A percentile compares a stretch with the other conserved stretches of the same genome.
These are phyloP conservation scores for Tolypocladium cylindrosporum DNA, from an alignment of 2,329 filamentous ascomycete species.

Conservation along the genomic window DNA sequence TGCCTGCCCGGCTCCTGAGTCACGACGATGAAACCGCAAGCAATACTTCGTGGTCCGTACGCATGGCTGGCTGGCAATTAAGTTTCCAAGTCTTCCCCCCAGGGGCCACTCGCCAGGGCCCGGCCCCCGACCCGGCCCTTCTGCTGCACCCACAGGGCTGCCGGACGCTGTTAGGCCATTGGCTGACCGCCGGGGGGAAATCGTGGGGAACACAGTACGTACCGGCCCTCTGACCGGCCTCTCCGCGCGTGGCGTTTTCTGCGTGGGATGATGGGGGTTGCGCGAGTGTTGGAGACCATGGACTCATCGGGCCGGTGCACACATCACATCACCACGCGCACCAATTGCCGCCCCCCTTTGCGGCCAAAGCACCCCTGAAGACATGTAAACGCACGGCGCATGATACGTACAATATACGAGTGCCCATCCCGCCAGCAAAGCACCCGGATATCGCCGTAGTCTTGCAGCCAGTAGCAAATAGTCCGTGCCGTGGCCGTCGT, in stretches of 20 bases:
- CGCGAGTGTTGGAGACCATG: background rate
- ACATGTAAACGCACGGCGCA: too few species aligned
- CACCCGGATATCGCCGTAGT: too few species aligned
- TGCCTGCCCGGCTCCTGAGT: background rate
- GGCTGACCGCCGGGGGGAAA: background rate
- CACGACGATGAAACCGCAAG: background rate
- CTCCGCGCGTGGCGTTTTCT: background rate
- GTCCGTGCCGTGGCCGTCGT: too few species aligned
- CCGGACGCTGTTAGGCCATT: background rate
- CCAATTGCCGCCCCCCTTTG: background rate
- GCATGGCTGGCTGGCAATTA: background rate
- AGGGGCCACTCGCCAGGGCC: background rate
- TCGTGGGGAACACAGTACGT: background rate
- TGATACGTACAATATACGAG: too few species aligned
- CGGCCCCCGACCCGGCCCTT: background rate
- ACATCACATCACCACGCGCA: background rate
- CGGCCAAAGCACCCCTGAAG: background rate
- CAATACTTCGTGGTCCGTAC: background rate
- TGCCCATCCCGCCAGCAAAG: too few species aligned
- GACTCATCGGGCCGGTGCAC: background rate
- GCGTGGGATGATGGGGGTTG: background rate
- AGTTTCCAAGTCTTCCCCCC: background rate
- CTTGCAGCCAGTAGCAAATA: too few species aligned
- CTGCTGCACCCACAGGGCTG: background rate
- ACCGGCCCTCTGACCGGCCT: background rate